A percentile compares a stretch with the other conserved stretches of the same genome.
phyloP scores from a whole-genome alignment of 164 flowering plant species.

The Berberis thunbergii region DNA sequence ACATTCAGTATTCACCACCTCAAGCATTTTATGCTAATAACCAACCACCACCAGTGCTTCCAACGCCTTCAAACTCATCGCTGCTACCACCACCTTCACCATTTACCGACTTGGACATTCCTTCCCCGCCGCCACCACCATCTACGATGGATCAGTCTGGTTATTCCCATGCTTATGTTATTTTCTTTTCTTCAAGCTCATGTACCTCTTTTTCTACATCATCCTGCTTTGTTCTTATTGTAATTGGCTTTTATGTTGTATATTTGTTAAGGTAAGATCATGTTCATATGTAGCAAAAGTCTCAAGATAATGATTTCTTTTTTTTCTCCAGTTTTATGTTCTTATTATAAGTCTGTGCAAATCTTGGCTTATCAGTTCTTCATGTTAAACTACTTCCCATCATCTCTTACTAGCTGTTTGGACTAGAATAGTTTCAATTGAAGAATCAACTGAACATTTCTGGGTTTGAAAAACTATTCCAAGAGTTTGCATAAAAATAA shows the following conservation, averaged over 20 bases:
- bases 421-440: no score
- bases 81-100: neutral
- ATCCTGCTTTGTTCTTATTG: conserved; percentile 1
- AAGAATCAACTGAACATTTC: no score
- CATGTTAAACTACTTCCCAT: no score
- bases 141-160: neutral
- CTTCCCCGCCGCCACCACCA: conserved; percentile 5
- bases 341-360: no score
- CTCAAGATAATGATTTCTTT: no score
- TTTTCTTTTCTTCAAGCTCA: conserved; percentile 29
- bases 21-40: neutral
- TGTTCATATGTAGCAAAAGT: no score
- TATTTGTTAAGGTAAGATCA: no score
- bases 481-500: no score
- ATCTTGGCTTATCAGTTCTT: no score
- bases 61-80: neutral
- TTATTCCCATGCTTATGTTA: conserved; percentile 35
- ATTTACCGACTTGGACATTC: neutral
- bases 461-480: no score
- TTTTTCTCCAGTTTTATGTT: no score
- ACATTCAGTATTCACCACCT: conserved; percentile 5
- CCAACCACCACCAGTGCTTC: conserved; percentile 3
- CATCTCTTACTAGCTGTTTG: no score
- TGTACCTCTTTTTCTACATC: conserved; percentile 8
- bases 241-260: conserved; percentile 9